Percentiles rank a stretch among this genome's conserved stretches.
phyloP scores from a whole-genome alignment of 179 eudicot species.

The Silene coronaria region DNA sequence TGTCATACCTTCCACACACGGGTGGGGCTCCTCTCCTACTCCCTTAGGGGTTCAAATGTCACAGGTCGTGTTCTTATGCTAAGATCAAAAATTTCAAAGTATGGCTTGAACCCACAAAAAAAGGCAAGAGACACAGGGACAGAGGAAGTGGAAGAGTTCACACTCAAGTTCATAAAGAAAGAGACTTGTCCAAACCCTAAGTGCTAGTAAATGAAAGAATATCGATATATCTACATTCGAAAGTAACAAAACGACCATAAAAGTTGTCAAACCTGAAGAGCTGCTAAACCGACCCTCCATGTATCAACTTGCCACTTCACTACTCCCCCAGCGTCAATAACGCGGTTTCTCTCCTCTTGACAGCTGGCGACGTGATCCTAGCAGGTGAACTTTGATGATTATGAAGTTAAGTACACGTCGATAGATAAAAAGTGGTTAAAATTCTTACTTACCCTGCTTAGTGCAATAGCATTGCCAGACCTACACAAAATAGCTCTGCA shows the following conservation, averaged over 20 bases:
- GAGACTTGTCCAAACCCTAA: background rate
- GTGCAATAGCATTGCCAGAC: conserved; percentile 48
- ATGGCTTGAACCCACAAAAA: too few relatives aligned
- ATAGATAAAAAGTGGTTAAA: background rate
- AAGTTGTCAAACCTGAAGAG: conserved; percentile 65
- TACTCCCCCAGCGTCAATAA: conserved; percentile 57
- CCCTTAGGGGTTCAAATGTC: background rate
- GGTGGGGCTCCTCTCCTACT: background rate
- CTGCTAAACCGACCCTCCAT: conserved; percentile 95
- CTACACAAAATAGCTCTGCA: conserved; percentile 87
- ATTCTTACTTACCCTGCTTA: conserved; percentile 64
- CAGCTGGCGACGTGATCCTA: conserved; percentile 95
- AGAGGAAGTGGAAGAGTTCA: too few relatives aligned
- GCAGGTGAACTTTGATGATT: conserved; percentile 18
- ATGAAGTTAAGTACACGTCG: background rate
- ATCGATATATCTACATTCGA: background rate
- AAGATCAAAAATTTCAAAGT: too few relatives aligned
- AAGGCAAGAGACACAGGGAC: too few relatives aligned
- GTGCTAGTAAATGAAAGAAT: background rate
- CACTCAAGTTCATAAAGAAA: background rate
- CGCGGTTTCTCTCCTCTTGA: conserved; percentile 73
- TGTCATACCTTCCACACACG: background rate
- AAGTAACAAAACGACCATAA: background rate
- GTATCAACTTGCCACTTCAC: conserved; percentile 90
- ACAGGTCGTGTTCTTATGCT: background rate